Conservation (phyloP, 768 basidiomycete genomes). For the Phlebiopsis flavidoalba region DNA sequence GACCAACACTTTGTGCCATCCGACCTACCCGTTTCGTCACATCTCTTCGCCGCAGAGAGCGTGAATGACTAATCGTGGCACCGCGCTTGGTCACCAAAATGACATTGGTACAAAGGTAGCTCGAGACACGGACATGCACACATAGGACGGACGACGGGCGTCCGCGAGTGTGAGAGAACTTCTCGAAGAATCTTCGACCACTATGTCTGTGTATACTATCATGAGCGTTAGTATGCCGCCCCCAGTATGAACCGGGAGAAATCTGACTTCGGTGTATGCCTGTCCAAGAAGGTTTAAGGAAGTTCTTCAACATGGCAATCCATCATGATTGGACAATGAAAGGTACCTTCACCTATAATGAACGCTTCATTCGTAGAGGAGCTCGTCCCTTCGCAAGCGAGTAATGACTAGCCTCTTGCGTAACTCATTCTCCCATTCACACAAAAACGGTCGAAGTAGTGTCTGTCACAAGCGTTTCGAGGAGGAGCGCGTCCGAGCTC, state of each 20-base stretch:
- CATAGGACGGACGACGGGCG: conserved; percentile 84
- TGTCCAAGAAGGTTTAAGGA: conserved; percentile 68
- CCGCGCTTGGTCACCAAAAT: conserved; percentile 73
- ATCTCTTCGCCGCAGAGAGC: conserved; percentile 83
- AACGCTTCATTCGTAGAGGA: conserved; percentile 82
- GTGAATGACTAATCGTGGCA: conserved; percentile 62
- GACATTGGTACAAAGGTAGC: conserved; percentile 67
- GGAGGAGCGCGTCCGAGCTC: conserved; percentile 64
- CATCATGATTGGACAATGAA: background rate
- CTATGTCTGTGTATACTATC: conserved; percentile 47
- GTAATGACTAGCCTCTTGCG: conserved; percentile 38
- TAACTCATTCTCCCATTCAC: conserved; percentile 20
- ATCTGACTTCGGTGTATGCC: conserved; percentile 60
- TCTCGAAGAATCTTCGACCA: conserved; percentile 82
- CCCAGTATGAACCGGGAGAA: background rate
- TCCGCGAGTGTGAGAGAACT: conserved; percentile 76
- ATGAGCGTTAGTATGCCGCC: background rate
- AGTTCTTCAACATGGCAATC: background rate
- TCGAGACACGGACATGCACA: conserved; percentile 68
- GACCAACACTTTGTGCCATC: conserved; percentile 99
- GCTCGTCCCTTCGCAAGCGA: conserved; percentile 60
- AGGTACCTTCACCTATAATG: conserved; percentile 62
- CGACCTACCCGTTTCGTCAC: conserved; percentile 58
- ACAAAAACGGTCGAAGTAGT: conserved; percentile 73
- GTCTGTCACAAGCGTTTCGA: conserved; percentile 81